Conservation (phyloP, 164 flowering plant genomes). For the Umbellularia californica region DNA sequence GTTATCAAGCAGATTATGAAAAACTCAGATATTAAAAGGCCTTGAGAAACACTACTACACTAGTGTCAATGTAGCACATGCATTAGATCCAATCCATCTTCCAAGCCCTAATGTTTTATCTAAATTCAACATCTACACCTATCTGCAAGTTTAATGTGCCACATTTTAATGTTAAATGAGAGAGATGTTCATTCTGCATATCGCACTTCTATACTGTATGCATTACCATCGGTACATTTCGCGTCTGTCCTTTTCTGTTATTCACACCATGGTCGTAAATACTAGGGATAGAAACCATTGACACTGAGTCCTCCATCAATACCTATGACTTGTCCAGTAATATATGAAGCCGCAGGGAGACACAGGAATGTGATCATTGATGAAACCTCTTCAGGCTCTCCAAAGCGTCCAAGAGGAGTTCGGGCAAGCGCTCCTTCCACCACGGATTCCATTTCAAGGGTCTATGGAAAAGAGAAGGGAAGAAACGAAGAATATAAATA, state of each 20-base stretch:
- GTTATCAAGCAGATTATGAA: no score
- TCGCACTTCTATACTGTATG: no score
- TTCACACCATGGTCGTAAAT: not conserved
- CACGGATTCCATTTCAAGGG: conserved; percentile 36
- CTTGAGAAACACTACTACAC: no score
- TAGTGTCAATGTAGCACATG: no score
- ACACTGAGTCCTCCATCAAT: conserved; percentile 80
- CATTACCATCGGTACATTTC: no score
- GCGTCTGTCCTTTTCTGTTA: not conserved
- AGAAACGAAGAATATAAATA: not conserved
- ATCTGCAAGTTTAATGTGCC: no score
- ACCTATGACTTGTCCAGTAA: conserved; percentile 64
- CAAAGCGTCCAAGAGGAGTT: conserved; percentile 59
- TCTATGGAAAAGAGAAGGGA: conserved; percentile 20
- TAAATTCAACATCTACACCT: no score
- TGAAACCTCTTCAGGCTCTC: conserved; percentile 60
- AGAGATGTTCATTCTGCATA: no score
- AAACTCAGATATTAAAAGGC: no score
- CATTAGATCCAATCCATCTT: no score
- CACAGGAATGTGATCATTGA: conserved; percentile 67
- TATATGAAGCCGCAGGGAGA: conserved; percentile 71
- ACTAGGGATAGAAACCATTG: conserved; percentile 35
- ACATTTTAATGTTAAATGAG: no score
- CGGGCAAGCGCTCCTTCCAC: conserved; percentile 31
- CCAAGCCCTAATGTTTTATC: no score